phyloP scores from a whole-genome alignment of 2,329 filamentous ascomycete genomes.

The Thelonectria blattea region DNA sequence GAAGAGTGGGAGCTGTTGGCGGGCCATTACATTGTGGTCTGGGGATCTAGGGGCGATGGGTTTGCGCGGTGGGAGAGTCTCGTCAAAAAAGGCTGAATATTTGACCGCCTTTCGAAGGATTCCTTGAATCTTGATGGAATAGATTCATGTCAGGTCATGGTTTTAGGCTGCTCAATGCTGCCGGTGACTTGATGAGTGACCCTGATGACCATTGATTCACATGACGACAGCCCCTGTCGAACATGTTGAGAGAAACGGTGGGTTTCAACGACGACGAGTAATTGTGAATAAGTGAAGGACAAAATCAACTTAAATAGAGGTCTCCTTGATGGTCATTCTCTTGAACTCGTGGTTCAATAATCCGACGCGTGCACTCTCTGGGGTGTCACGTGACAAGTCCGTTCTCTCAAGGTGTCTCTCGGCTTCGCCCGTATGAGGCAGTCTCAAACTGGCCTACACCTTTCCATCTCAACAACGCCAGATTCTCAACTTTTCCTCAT shows the following conservation, averaged over 20 bases:
- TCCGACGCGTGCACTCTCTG: background rate
- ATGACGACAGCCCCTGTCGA: background rate
- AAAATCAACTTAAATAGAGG: background rate
- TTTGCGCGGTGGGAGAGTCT: conserved; percentile 30
- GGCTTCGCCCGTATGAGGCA: too few species aligned
- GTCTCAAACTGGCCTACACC: too few species aligned
- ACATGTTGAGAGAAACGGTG: background rate
- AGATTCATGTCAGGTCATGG: background rate
- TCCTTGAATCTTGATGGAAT: background rate
- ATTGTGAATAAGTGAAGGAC: background rate
- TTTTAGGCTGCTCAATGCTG: background rate
- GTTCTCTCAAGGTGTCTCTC: background rate
- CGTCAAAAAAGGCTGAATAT: conserved; percentile 14
- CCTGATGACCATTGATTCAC: background rate
- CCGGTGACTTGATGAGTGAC: background rate
- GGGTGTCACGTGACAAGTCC: background rate
- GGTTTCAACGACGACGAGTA: background rate
- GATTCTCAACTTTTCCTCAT: too few species aligned
- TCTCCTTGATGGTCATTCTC: background rate
- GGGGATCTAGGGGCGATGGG: conserved; percentile 71
- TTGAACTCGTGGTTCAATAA: background rate
- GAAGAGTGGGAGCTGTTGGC: conserved; percentile 92
- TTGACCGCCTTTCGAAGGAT: background rate
- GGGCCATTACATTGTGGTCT: conserved; percentile 86
- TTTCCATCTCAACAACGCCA: too few species aligned